phyloP scores from a whole-genome alignment of 2,329 filamentous ascomycete species.

The Pseudogymnoascus sp. region DNA sequence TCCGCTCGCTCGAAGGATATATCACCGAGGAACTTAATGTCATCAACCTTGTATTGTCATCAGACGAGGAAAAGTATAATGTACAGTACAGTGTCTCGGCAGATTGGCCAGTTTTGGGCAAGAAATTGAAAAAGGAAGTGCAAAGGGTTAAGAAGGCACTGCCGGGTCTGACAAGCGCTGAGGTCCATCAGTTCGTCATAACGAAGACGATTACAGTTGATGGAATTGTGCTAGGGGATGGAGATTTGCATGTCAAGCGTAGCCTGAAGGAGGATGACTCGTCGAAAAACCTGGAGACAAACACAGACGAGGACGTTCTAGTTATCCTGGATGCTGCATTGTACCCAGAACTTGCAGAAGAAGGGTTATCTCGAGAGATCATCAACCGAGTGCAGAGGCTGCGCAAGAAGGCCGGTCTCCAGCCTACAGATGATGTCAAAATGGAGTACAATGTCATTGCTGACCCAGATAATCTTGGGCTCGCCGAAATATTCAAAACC shows the following conservation, averaged over 20 bases:
- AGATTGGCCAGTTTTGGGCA: conserved; percentile 89
- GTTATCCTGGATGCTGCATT: conserved; percentile 78
- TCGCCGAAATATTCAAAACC: conserved; percentile 59
- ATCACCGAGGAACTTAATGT: conserved; percentile 89
- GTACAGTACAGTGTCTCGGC: conserved; percentile 84
- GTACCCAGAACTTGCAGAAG: conserved; percentile 77
- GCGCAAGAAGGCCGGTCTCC: conserved; percentile 85
- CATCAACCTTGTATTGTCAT: conserved; percentile 71
- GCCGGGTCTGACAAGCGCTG: conserved; percentile 64
- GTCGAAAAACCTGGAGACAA: conserved; percentile 70
- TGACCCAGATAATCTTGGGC: conserved; percentile 68
- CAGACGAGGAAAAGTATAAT: conserved; percentile 82
- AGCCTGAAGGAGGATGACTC: conserved; percentile 64
- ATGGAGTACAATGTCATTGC: conserved; percentile 83
- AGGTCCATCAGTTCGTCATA: conserved; percentile 70
- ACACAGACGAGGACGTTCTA: conserved; percentile 81
- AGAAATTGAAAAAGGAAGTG: conserved; percentile 95
- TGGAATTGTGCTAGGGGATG: conserved; percentile 72
- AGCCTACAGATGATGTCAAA: conserved; percentile 86
- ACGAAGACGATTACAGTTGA: conserved; percentile 72
- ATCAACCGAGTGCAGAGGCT: conserved; percentile 87
- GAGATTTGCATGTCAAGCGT: conserved; percentile 75
- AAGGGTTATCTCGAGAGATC: conserved; percentile 84
- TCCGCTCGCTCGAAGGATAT: conserved; percentile 78
- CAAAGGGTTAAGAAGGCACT: conserved; percentile 85